Evolutionary conservation across 768 basidiomycete species (phyloP).

Genomic region (Mycena pura): DNA sequence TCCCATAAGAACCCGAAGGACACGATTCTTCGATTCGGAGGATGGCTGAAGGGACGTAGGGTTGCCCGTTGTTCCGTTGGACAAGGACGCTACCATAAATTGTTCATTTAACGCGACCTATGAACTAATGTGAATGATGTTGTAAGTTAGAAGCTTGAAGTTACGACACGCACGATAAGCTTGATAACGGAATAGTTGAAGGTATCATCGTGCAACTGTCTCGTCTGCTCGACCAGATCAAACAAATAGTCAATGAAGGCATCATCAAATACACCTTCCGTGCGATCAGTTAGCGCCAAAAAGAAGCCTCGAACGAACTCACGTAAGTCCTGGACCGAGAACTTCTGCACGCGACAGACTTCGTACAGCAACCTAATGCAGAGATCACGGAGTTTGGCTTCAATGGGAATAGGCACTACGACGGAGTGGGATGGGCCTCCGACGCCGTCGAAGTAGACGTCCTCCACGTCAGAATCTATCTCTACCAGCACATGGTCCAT

Average conservation of each 20-base stretch:
- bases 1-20: constrained; percentile 84
- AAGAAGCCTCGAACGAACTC: constrained; percentile 36
- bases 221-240: constrained; percentile 92
- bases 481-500: constrained; percentile 88
- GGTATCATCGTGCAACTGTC: constrained; percentile 85
- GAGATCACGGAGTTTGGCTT: constrained; percentile 78
- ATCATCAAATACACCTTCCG: constrained; percentile 78
- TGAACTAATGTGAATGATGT: background rate
- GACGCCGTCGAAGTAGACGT: constrained; percentile 56
- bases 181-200: constrained; percentile 97
- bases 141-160: too few species aligned
- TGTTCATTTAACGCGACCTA: constrained; percentile 96
- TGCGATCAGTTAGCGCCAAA: constrained; percentile 2
- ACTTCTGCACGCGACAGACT: constrained; percentile 89
- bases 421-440: constrained; percentile 44
- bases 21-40: constrained; percentile 70
- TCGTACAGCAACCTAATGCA: constrained; percentile 86
- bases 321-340: constrained; percentile 83
- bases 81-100: constrained; percentile 90
- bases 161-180: constrained; percentile 69
- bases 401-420: constrained; percentile 72
- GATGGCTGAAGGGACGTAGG: constrained; percentile 6
- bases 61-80: constrained; percentile 33
- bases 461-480: constrained; percentile 78
- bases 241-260: constrained; percentile 88